phyloP scores from a whole-genome alignment of 176 grass and related monocot species.

The Aechmea fasciata region DNA sequence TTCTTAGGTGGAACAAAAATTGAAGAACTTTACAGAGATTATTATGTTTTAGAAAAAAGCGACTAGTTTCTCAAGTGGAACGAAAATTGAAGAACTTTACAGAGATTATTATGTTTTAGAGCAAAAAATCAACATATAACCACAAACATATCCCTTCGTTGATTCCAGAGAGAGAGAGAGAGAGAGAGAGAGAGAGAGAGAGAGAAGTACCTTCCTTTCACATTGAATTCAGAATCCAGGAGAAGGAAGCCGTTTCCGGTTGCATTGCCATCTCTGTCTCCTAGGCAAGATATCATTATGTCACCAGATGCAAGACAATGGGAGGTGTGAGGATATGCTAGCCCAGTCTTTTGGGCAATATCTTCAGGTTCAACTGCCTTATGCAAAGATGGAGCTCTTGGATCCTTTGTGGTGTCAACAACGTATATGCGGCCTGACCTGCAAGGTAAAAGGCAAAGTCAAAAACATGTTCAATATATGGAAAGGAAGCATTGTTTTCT shows the following conservation, averaged over 20 bases:
- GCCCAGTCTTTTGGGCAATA: constrained; percentile 71
- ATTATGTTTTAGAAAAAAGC: too few species aligned
- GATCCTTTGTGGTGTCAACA: constrained; percentile 53
- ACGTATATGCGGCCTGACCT: constrained; percentile 75
- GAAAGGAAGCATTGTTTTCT: not conserved
- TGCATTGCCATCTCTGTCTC: constrained; percentile 83
- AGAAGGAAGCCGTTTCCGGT: constrained; percentile 72
- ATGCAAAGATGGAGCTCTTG: constrained; percentile 69
- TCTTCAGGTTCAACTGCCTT: constrained; percentile 73
- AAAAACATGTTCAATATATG: not conserved
- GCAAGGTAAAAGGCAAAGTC: constrained; percentile 4
- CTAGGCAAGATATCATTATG: constrained; percentile 87
- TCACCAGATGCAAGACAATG: constrained; percentile 92
- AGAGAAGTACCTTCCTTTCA: constrained; percentile 73
- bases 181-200: constrained; percentile 4
- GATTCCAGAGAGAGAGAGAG: not conserved
- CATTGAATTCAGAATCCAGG: constrained; percentile 91
- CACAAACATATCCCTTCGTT: too few species aligned
- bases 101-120: too few species aligned
- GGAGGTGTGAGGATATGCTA: constrained; percentile 89
- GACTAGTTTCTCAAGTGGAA: too few species aligned
- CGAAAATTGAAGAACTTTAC: too few species aligned
- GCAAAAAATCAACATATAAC: too few species aligned
- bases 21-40: too few species aligned
- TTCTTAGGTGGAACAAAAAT: too few species aligned